A percentile compares a stretch with the other conserved stretches of the same genome.
These are phyloP conservation scores for Passalora sequoiae DNA, from an alignment of 2,329 filamentous ascomycete species.

Conservation along the genomic window DNA sequence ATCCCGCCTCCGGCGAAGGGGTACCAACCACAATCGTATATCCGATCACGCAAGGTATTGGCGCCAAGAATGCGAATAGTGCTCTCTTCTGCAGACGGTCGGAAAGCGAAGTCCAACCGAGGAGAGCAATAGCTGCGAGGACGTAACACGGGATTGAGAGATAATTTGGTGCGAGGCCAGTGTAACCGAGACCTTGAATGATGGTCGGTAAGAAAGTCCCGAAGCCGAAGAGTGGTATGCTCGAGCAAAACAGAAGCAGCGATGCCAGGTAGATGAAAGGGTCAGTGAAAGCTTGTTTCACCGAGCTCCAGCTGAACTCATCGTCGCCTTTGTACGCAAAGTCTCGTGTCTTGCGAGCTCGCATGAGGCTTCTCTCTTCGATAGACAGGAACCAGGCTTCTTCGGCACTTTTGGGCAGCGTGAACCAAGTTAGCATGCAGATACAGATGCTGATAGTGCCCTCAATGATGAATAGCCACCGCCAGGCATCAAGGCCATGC, in stretches of 20 bases:
- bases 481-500: conserved; percentile 21
- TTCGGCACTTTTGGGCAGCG: conserved; percentile 25
- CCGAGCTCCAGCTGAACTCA: conserved; percentile 30
- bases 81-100: too few species aligned
- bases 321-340: conserved; percentile 29
- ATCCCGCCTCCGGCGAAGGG: too few species aligned
- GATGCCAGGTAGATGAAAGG: conserved; percentile 30
- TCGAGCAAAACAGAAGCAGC: conserved; percentile 32
- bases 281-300: conserved; percentile 31
- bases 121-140: too few species aligned
- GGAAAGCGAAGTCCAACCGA: too few species aligned
- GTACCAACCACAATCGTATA: too few species aligned
- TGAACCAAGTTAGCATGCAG: conserved; percentile 14
- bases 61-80: too few species aligned
- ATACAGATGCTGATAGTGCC: conserved; percentile 14
- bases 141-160: conserved; percentile 10
- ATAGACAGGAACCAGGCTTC: conserved; percentile 28
- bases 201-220: conserved; percentile 8
- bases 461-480: conserved; percentile 21
- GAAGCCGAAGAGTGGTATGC: conserved; percentile 8
- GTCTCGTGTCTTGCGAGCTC: conserved; percentile 29
- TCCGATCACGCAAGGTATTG: too few species aligned
- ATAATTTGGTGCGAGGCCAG: conserved; percentile 8
- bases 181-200: conserved; percentile 11
- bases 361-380: conserved; percentile 25